Evolutionary conservation across 306 rosid species (phyloP).

Genomic region (Malus domestica): ASM211411v1 NC_041803.1:25570501-25571000

Average conservation of each 20-base stretch:
- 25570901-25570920: slow-evolving; percentile 51
- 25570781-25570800: slow-evolving; percentile 73
- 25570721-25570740: slow-evolving; percentile 99
- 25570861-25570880: slow-evolving; percentile 70
- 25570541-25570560: slow-evolving; percentile 39
- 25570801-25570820: slow-evolving; percentile 97
- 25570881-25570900: slow-evolving; percentile 55
- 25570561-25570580: slow-evolving; percentile 35
- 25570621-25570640: slow-evolving; percentile 50
- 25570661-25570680: slow-evolving; percentile 95
- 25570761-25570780: slow-evolving; percentile 57
- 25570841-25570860: slow-evolving; percentile 75
- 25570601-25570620: slow-evolving; percentile 38
- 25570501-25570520: slow-evolving; percentile 40
- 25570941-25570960: slow-evolving; percentile 48
- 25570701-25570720: slow-evolving; percentile 91
- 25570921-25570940: slow-evolving; percentile 46
- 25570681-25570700: slow-evolving; percentile 96
- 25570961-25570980: slow-evolving; percentile 42
- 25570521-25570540: slow-evolving; percentile 43
- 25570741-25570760: slow-evolving; percentile 82
- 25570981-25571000: slow-evolving; percentile 29
- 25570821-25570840: slow-evolving; percentile 65
- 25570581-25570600: slow-evolving; percentile 41
- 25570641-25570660: slow-evolving; percentile 70